Evolutionary conservation across 164 flowering plant species (phyloP).

Genomic region (Litsea cubeba): DNA sequence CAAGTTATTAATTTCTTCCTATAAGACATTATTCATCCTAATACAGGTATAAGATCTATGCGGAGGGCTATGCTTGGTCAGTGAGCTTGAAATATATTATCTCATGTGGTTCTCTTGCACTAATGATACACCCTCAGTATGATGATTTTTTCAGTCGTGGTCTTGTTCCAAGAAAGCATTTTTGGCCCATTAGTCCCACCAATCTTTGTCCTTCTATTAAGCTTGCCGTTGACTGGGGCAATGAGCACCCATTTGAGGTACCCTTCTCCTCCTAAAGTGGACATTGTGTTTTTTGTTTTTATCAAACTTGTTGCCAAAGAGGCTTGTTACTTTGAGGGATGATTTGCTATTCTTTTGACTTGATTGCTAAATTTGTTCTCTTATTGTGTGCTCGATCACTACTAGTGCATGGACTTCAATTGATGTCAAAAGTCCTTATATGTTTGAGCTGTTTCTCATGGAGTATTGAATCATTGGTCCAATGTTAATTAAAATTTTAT

Average conservation of each 20-base stretch:
- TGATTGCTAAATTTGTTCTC: neutral
- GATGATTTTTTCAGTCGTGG: conserved; percentile 87
- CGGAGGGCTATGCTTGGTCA: conserved; percentile 94
- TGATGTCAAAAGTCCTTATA: no score
- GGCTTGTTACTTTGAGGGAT: neutral
- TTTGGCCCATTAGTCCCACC: conserved; percentile 53
- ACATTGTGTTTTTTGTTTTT: neutral
- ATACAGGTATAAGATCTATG: conserved; percentile 81
- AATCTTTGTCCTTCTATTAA: conserved; percentile 60
- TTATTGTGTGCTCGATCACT: neutral
- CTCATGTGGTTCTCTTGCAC: conserved; percentile 66
- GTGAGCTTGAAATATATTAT: conserved; percentile 86
- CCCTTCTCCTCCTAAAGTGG: neutral
- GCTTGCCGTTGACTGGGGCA: conserved; percentile 76
- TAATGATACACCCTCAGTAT: conserved; percentile 62
- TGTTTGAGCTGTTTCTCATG: neutral
- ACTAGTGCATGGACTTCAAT: no score
- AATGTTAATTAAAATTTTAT: no score
- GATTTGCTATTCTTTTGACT: neutral
- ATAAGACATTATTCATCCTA: neutral
- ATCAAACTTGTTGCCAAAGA: neutral
- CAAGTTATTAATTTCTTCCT: neutral
- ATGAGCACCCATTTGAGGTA: conserved; percentile 51
- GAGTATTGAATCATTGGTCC: neutral
- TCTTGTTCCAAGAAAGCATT: conserved; percentile 50